Conservation (phyloP, 2,329 filamentous ascomycete species). For the Ophiocordyceps australis region DNA sequence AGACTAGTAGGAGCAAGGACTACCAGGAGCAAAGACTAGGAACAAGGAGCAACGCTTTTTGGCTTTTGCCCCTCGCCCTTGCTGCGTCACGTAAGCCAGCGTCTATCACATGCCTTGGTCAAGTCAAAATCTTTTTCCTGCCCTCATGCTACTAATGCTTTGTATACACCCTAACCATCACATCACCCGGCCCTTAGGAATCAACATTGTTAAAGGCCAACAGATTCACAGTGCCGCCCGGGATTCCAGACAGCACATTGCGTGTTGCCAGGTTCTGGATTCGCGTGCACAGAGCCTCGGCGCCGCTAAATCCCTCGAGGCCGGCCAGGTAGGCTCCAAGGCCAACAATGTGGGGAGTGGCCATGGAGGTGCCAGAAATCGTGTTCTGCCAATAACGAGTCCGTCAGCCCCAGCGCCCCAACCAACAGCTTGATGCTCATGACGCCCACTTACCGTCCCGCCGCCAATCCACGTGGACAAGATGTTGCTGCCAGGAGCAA, state of each 20-base stretch:
- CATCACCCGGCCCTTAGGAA: no score
- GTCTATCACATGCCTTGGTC: no score
- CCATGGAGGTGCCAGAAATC: constrained; percentile 18
- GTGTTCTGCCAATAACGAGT: constrained; percentile 1
- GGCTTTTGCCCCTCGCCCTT: no score
- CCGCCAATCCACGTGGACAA: constrained; percentile 23
- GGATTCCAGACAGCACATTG: constrained; percentile 13
- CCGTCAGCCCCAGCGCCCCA: not conserved
- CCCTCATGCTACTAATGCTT: no score
- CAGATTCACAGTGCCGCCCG: constrained; percentile 17
- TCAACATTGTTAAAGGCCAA: constrained; percentile 30
- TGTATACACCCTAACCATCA: no score
- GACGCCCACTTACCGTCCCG: constrained; percentile 14
- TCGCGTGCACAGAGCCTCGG: constrained; percentile 10
- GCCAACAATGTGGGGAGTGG: constrained; percentile 4
- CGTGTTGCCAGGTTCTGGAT: constrained; percentile 13
- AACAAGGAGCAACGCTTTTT: no score
- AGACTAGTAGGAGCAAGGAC: no score
- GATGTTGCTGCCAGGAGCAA: constrained; percentile 23
- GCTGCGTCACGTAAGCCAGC: no score
- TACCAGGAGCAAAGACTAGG: no score
- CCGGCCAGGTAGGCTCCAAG: constrained; percentile 9
- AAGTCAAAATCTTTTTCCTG: no score
- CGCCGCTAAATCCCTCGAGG: constrained; percentile 11
- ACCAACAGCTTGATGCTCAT: no score